These are phyloP conservation scores for Claviceps quebecensis DNA, from an alignment of 2,329 filamentous ascomycete species.

Conservation along the genomic window DNA sequence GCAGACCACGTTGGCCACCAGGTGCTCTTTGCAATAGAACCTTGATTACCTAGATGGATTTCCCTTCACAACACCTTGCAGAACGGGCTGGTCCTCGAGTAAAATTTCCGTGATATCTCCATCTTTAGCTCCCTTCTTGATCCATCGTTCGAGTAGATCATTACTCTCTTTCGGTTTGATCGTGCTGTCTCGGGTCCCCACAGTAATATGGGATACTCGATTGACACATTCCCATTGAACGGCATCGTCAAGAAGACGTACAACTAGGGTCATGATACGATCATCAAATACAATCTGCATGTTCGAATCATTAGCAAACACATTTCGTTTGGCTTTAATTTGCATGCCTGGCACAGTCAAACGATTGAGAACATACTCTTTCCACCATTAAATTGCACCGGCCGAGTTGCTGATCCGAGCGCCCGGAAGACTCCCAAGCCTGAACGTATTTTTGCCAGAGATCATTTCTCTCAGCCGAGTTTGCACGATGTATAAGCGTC, in stretches of 20 bases:
- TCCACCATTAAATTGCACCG: conserved; percentile 50
- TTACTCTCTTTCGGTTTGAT: conserved; percentile 96
- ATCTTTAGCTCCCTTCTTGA: conserved; percentile 37
- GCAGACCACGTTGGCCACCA: not conserved
- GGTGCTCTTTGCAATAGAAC: not conserved
- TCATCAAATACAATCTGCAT: conserved; percentile 62
- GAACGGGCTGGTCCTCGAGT: conserved; percentile 32
- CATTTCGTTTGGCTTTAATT: not conserved
- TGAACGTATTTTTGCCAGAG: conserved; percentile 62
- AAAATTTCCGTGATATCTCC: conserved; percentile 32
- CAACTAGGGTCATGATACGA: conserved; percentile 82
- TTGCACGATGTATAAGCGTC: conserved; percentile 74
- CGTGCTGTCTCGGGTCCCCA: conserved; percentile 59
- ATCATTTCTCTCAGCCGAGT: conserved; percentile 43
- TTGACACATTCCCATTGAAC: conserved; percentile 59
- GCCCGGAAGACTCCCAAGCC: conserved; percentile 34
- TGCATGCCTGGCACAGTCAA: not conserved
- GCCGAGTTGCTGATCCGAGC: conserved; percentile 32
- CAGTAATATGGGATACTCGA: conserved; percentile 69
- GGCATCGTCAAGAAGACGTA: conserved; percentile 48
- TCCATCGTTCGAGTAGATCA: conserved; percentile 62
- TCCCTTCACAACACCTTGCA: conserved; percentile 33
- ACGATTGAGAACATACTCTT: conserved; percentile 26
- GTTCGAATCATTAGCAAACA: not conserved
- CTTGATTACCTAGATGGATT: conserved; percentile 32